phyloP scores from a whole-genome alignment of 495 filamentous ascomycete genomes.

The Aspergillus bertholletiae region DNA sequence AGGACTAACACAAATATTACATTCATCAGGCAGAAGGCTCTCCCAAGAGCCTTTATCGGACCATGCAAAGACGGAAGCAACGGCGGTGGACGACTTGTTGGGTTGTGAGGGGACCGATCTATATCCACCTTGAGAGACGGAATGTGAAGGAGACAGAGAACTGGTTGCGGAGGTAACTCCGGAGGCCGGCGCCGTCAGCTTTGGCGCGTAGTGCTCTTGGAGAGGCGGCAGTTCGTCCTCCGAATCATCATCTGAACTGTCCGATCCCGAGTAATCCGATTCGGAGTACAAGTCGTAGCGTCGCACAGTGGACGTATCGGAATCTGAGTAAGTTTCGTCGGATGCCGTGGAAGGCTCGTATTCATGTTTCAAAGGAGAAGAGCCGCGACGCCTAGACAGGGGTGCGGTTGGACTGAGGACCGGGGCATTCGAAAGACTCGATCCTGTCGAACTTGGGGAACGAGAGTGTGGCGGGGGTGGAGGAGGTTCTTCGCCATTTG shows the following conservation, averaged over 20 bases:
- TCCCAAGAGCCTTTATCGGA: constrained; percentile 79
- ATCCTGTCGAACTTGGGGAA: constrained; percentile 41
- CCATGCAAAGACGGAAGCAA: constrained; percentile 84
- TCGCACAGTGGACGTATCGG: constrained; percentile 49
- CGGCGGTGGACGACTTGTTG: constrained; percentile 57
- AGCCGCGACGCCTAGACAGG: constrained; percentile 65
- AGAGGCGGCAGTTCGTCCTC: constrained; percentile 44
- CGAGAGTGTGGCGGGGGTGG: constrained; percentile 53
- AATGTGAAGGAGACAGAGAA: constrained; percentile 68
- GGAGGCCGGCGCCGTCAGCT: constrained; percentile 18
- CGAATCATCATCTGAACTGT: constrained; percentile 54
- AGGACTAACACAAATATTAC: constrained; percentile 75
- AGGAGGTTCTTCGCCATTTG: constrained; percentile 38
- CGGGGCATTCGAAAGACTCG: constrained; percentile 50
- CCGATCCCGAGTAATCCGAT: constrained; percentile 37
- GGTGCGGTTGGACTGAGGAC: constrained; percentile 39
- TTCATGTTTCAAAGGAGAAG: constrained; percentile 96
- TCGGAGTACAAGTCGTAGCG: constrained; percentile 46
- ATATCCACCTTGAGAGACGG: constrained; percentile 66
- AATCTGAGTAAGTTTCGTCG: constrained; percentile 49
- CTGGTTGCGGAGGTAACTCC: constrained; percentile 41
- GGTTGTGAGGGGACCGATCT: constrained; percentile 53
- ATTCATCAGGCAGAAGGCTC: constrained; percentile 67
- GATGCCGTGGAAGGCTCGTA: constrained; percentile 89
- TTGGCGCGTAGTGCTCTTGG: constrained; percentile 15